Base-by-base conservation (phyloP, 116 monocot genomes). In the Phalaenopsis hybrid region DNA sequence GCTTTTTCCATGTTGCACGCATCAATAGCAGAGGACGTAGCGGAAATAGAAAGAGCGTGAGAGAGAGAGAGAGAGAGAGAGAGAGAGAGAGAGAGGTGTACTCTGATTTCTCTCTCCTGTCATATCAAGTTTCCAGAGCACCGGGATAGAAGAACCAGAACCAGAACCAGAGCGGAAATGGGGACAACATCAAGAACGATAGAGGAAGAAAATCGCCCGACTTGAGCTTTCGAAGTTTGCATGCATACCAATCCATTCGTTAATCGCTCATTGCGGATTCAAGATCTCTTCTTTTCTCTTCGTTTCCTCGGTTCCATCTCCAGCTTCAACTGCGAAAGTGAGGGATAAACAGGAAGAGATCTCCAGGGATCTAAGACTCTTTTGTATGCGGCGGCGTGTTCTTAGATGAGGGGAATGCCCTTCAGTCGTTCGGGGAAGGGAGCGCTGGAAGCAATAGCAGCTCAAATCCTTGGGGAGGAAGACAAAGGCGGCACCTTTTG, bases 401-500 rank as follows among this genome's bases (percentile, higher is more conserved):
- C 5, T 86, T 93, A 95, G 90, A 93, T 96, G 92, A 96, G 85
- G 89, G 90, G 87, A 85, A 86, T 88, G 88, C 90, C 93, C 93
- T 85, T 92, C 67, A 72, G 77, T 79, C 77, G 86, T 78, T 83
- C 84, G 83, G 85, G 83, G 48, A 82, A 90, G 88, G 88, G 83
- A 87, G 85, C 28, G 25, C 55, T 77, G 57, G 72, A 69, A 76
- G 78, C 23, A 81, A 69, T 37, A 84, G 82, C 58, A 84, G 76
- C 81, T 45, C 23, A 15, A 57, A 43, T 61, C 74, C 28, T 44
- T 57, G 21, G 20, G 63, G 31, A 74, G 37, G 77, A 76, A 58
- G 81, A 49, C 49, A 79, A 58, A 46, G 50, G 43, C 17, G 82
- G 10, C 44, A 45, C 23, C n/a, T 74, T 81, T 74, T 81, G 75